These are phyloP conservation scores for Bolboschoenus planiculmis DNA, from an alignment of 176 grass and related monocot genomes.

Conservation along the genomic window DNA sequence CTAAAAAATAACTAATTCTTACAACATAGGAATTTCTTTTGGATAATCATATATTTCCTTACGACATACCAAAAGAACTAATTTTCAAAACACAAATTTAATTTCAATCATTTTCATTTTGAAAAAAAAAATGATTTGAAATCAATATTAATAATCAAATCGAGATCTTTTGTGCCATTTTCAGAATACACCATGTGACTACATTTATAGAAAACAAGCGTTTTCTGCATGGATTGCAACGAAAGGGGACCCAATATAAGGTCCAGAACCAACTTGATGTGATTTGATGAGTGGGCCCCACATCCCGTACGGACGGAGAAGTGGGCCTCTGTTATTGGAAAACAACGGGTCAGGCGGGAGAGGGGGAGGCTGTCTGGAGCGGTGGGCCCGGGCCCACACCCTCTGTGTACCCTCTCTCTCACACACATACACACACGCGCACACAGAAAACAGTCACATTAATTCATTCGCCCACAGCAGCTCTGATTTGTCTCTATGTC, in stretches of 20 bases:
- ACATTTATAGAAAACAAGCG: conserved; percentile 11
- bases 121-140: neutral
- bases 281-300: conserved; percentile 9
- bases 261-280: conserved; percentile 4
- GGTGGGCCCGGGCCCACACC: conserved; percentile 4
- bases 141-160: neutral
- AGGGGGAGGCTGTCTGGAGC: conserved; percentile 4
- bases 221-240: neutral
- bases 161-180: neutral
- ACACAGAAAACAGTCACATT: neutral
- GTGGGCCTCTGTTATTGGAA: conserved; percentile 14
- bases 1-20: too few species aligned
- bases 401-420: neutral
- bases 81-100: neutral
- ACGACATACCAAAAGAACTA: too few species aligned
- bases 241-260: neutral
- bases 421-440: neutral
- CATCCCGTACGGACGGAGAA: neutral
- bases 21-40: too few species aligned
- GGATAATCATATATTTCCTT: too few species aligned
- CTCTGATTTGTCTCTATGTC: conserved; percentile 15
- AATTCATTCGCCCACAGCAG: neutral
- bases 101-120: too few species aligned
- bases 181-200: neutral
- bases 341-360: conserved; percentile 27